These are phyloP conservation scores for Russula sp. DNA, from an alignment of 768 basidiomycete genomes.

Conservation along the genomic window DNA sequence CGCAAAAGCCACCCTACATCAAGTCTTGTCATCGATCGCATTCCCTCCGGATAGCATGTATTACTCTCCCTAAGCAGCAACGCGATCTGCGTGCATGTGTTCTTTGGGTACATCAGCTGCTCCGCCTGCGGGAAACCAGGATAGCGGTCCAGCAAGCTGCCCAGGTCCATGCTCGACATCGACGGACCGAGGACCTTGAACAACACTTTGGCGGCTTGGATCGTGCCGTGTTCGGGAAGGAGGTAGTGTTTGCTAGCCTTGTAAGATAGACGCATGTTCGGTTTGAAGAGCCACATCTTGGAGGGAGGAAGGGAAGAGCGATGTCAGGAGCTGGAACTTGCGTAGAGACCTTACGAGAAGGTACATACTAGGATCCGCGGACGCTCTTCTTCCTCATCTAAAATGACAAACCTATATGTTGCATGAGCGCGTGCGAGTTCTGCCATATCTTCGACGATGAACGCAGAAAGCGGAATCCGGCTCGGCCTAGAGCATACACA, in stretches of 20 bases:
- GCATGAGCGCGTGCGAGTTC: constrained; percentile 92
- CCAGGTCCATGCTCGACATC: constrained; percentile 49
- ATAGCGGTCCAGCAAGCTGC: constrained; percentile 61
- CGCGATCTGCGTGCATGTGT: constrained; percentile 69
- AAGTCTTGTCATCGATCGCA: constrained; percentile 77
- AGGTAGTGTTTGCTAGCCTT: constrained; percentile 51
- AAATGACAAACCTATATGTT: constrained; percentile 84
- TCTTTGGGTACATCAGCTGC: constrained; percentile 76
- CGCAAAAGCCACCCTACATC: constrained; percentile 76
- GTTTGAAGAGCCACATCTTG: constrained; percentile 95
- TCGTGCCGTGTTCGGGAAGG: constrained; percentile 59
- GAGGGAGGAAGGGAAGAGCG: constrained; percentile 4
- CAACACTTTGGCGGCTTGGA: constrained; percentile 78
- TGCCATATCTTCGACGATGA: constrained; percentile 86
- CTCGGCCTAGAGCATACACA: constrained; percentile 36
- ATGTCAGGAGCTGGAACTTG: background rate
- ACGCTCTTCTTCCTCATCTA: constrained; percentile 82
- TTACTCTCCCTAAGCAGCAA: constrained; percentile 75
- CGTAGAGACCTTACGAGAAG: background rate
- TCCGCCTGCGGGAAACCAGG: constrained; percentile 89
- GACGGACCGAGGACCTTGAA: constrained; percentile 73
- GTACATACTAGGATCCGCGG: constrained; percentile 71
- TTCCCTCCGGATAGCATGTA: constrained; percentile 64
- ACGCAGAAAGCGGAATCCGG: constrained; percentile 72
- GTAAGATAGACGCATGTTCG: constrained; percentile 77